phyloP scores from a whole-genome alignment of 306 rosid genomes.

The Citrullus amarus region DNA sequence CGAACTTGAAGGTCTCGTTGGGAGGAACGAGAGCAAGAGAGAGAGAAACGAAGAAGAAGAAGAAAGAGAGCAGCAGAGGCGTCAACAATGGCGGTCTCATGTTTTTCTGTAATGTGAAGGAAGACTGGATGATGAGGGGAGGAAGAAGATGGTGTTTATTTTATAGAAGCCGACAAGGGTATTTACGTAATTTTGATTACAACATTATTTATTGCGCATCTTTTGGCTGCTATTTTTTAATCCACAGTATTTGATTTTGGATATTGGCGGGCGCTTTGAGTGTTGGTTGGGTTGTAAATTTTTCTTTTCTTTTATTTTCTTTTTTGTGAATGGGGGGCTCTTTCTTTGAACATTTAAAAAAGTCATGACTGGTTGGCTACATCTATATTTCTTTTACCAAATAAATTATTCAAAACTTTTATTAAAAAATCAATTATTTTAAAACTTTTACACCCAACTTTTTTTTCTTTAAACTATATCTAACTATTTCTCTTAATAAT shows the following conservation, averaged over 20 bases:
- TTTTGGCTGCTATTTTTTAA: neutral
- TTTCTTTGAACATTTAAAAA: neutral
- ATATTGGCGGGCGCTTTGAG: neutral
- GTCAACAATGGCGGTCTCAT: constrained; percentile 1
- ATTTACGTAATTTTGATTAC: neutral
- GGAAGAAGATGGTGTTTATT: neutral
- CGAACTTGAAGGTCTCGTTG: constrained; percentile 34
- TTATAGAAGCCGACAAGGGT: neutral
- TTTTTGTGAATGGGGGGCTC: neutral
- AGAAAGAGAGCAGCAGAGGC: neutral
- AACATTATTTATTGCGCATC: neutral
- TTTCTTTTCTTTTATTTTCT: neutral
- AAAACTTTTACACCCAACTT: no score
- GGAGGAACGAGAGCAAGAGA: constrained; percentile 40
- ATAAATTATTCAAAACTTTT: no score
- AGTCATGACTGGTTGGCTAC: neutral
- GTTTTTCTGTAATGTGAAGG: neutral
- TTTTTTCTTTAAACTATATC: no score
- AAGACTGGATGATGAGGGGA: neutral
- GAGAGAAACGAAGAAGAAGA: neutral
- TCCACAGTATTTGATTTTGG: neutral
- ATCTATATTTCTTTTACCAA: no score
- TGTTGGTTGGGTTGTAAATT: neutral
- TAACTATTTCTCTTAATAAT: no score
- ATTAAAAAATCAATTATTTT: no score